phyloP scores from a whole-genome alignment of 495 filamentous ascomycete genomes.

The Xylaria cubensis region DNA sequence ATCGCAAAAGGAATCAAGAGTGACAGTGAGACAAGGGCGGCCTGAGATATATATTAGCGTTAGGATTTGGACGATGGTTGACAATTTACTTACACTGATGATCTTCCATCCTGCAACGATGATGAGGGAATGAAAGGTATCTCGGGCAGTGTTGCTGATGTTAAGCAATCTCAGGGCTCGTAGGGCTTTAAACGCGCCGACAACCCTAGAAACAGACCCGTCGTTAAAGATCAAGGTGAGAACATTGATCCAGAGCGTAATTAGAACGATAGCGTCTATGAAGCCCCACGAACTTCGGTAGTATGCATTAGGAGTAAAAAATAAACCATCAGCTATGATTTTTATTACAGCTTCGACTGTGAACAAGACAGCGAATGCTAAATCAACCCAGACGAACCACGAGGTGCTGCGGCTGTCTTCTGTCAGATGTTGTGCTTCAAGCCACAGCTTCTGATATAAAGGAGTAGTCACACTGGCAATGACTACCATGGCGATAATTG shows the following conservation, averaged over 20 bases:
- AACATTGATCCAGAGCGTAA: slow-evolving; percentile 97
- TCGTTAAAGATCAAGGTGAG: slow-evolving; percentile 77
- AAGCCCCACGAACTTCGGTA: slow-evolving; percentile 96
- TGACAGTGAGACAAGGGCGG: slow-evolving; percentile 91
- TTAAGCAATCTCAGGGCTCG: slow-evolving; percentile 91
- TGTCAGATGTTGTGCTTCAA: slow-evolving; percentile 56
- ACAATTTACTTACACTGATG: slow-evolving; percentile 55
- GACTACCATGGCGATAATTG: slow-evolving; percentile 95
- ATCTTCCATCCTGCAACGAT: slow-evolving; percentile 93
- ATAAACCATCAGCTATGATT: slow-evolving; percentile 93
- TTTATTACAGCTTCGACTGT: slow-evolving; percentile 89
- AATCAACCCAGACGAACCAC: slow-evolving; percentile 94
- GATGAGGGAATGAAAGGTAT: slow-evolving; percentile 96
- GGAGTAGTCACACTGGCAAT: slow-evolving; percentile 95
- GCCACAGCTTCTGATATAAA: slow-evolving; percentile 87
- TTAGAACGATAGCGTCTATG: slow-evolving; percentile 90
- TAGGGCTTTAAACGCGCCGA: slow-evolving; percentile 98
- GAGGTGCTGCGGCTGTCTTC: slow-evolving; percentile 59
- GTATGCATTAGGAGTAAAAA: slow-evolving; percentile 97
- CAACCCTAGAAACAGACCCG: slow-evolving; percentile 81
- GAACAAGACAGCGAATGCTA: slow-evolving; percentile 89
- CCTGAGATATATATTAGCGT: slow-evolving; percentile 46
- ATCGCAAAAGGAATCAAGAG: slow-evolving; percentile 96
- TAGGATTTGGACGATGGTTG: not conserved
- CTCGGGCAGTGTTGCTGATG: slow-evolving; percentile 92